A percentile compares a stretch with the other conserved stretches of the same genome.
Conservation (phyloP, 305 asterid species). For the Fraxinus sp. region DNA sequence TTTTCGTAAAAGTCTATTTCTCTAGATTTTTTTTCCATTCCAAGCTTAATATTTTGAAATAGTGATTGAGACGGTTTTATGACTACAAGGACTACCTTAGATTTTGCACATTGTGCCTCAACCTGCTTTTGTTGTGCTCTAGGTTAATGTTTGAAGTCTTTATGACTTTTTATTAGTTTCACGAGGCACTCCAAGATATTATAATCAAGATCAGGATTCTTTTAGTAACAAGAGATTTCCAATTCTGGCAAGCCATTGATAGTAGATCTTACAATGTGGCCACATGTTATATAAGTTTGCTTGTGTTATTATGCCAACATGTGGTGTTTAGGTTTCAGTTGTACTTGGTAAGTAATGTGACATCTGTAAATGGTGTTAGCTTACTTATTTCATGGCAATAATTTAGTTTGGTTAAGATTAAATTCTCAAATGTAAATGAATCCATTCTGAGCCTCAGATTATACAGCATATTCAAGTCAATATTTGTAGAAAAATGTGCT, state of each 20-base stretch:
- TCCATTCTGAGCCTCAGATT: background rate
- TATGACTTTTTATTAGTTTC: background rate
- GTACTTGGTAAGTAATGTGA: background rate
- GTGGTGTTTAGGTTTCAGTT: background rate
- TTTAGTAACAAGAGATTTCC: background rate
- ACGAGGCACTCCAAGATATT: background rate
- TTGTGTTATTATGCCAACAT: background rate
- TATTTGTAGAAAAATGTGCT: background rate
- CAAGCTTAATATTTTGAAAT: constrained; percentile 10
- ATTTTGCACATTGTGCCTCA: constrained; percentile 10
- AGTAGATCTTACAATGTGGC: background rate
- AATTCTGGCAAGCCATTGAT: background rate
- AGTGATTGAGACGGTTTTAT: constrained; percentile 16
- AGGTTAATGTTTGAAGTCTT: constrained; percentile 15
- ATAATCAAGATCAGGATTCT: background rate
- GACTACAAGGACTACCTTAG: background rate
- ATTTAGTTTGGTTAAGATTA: background rate
- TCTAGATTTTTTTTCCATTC: background rate
- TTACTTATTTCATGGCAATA: background rate
- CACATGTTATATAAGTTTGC: background rate
- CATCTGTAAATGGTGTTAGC: background rate
- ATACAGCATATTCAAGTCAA: background rate
- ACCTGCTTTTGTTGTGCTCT: constrained; percentile 5
- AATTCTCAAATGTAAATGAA: background rate
- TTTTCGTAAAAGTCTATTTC: background rate